phyloP scores from a whole-genome alignment of 306 rosid genomes.

The Dalbergia oliveri region DNA sequence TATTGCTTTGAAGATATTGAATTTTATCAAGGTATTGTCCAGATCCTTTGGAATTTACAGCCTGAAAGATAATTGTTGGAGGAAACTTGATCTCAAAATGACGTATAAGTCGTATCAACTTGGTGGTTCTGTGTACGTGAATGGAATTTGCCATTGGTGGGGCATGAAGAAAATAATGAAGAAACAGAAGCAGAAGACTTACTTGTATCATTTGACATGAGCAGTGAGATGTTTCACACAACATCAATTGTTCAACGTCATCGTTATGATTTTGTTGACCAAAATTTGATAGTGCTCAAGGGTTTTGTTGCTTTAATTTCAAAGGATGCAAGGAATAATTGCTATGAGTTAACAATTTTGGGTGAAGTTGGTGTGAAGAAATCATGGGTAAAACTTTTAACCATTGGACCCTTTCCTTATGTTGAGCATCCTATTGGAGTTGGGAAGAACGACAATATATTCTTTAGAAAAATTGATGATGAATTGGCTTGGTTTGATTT shows the following conservation, averaged over 20 bases:
- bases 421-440: background rate
- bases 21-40: too few species aligned
- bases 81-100: too few species aligned
- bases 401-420: background rate
- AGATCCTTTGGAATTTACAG: too few species aligned
- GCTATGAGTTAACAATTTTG: background rate
- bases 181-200: too few species aligned
- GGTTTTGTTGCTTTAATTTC: background rate
- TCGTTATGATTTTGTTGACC: background rate
- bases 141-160: background rate
- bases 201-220: background rate
- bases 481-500: background rate
- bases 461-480: background rate
- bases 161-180: background rate
- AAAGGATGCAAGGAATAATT: background rate
- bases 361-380: background rate
- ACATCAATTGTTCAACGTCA: background rate
- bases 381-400: constrained; percentile 1
- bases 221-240: background rate
- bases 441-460: background rate
- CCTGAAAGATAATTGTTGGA: too few species aligned
- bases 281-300: background rate
- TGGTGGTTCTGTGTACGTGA: background rate
- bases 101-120: fast-evolving
- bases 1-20: too few species aligned